Base-by-base conservation (phyloP, 2,329 filamentous ascomycete genomes). In the Graphilbum sp. region DNA sequence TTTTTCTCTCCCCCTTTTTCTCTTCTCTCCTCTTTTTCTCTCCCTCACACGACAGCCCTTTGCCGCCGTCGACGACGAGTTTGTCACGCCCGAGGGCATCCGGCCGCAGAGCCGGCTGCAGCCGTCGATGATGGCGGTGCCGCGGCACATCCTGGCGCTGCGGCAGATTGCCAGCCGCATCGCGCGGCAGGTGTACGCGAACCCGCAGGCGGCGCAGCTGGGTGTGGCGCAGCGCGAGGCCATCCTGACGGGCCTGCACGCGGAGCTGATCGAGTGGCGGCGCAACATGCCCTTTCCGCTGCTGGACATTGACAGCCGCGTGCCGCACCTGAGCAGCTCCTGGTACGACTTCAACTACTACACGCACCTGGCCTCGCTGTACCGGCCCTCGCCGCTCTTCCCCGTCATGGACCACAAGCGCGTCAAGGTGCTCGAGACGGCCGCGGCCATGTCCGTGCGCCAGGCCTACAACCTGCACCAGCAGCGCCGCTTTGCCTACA, bases 281-380 rank as follows among this genome's bases (percentile, higher is more conserved):
- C 58, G 55, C 17, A 54, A 46, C 39, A 63, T 62, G 59, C 60
- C 60, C 0, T 63, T 63, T 36, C 60, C 60, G 1, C 46, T 63
- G 1, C 59, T 59, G 0, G 55, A 61, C 20, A 41, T 54, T 18
- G 48, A 55, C 44, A 51, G 49, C 5, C 50, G 50, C 9, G 60
- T 66, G 1, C 62, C 62, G 2, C 62, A 65, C 39, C 48, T 64
- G 3, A 58, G 48, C 31, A 61, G 53, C 8, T 56, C 48, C 39
- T 66, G 62, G 62, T 65, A 60, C 44, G 62, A 65, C 38, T 56
- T 63, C 33, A 66, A 66, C 46, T 65, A 61, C 45, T 64, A 64
- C 43, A 61, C 55, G 0, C 62, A 66, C 35, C 46, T 64, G 1
- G 56, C 56, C 12, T 57, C 62, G 49, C 47, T 66, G 4, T 64